Evolutionary conservation across 768 basidiomycete genomes (phyloP).

Genomic region (Leucocoprinus birnbaumii): DNA sequence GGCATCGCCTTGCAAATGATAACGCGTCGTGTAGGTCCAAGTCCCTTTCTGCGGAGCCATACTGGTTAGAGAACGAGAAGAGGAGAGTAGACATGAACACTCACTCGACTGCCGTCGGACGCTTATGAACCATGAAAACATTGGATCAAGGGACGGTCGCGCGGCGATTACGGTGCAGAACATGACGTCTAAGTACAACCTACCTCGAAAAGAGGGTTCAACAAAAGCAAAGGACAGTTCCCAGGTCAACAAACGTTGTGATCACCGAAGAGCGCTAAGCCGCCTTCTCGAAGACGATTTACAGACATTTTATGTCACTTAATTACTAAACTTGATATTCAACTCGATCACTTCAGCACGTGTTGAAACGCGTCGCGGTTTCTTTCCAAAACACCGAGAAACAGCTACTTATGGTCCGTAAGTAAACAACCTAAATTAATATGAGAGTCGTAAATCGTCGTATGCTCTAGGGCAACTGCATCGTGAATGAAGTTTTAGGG

Average conservation of each 20-base stretch:
- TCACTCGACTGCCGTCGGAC: background rate
- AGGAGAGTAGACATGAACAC: background rate
- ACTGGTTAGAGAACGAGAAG: background rate
- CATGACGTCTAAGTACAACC: slow-evolving; percentile 6
- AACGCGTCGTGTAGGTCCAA: slow-evolving; percentile 6
- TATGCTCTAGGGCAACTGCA: background rate
- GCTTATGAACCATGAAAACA: background rate
- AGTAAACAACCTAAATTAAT: background rate
- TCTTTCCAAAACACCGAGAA: background rate
- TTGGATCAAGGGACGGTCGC: background rate
- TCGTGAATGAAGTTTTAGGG: background rate
- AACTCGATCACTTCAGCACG: background rate
- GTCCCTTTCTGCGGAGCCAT: slow-evolving; percentile 4
- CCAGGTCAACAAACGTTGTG: background rate
- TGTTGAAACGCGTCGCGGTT: background rate
- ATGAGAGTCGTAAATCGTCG: background rate
- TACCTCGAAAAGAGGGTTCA: background rate
- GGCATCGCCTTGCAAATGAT: background rate
- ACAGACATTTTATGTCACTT: slow-evolving; percentile 4
- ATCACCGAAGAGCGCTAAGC: too few species aligned
- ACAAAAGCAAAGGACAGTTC: background rate
- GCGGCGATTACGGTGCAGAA: slow-evolving; percentile 4
- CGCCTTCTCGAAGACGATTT: too few species aligned
- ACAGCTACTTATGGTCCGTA: background rate
- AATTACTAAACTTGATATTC: background rate